Base-by-base conservation (phyloP, 2,329 filamentous ascomycete genomes). In the Byssothecium circinans region DNA sequence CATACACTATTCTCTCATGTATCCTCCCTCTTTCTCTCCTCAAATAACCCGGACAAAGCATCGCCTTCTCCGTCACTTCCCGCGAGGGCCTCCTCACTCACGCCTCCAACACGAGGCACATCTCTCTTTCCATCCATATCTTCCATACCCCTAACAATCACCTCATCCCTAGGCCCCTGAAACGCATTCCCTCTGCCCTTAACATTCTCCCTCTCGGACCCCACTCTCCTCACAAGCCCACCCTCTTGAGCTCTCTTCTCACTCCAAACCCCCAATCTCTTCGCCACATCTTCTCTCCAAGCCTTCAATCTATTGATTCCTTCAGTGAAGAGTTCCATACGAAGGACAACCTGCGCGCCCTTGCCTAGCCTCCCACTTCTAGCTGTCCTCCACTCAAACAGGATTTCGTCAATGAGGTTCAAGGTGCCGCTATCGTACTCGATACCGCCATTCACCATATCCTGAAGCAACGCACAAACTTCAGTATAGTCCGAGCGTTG, bases 371-470 rank as follows among this genome's bases (percentile, higher is more conserved):
- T 34, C 0, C 70, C 70, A 4, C 47, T 46, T 7, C 43, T 39
- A 6, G 62, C 65, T 22, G 56, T 44, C 1, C 56, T 35, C 25
- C 54, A 55, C 39, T 71, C 61, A 8, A 49, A 45, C 8, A 70
- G 50, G 5, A 77, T 70, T 2, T 47, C 43, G 12, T 71, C 60
- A 0, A 79, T 53, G 4, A 78, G 38, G 2, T 56, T 49, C 11
- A 75, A 62, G 0, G 81, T 83, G 18, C 68, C 67, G 10, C 58
- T 52, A 55, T 87, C 79, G 49, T 81, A 82, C 39, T 78, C 78
- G 4, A 88, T 72, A 0, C 85, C 85, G 1, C 80, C 78, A 27
- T 79, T 74, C 33, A 80, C 78, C 86, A 89, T 88, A 70, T 89
- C 85, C 34, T 79, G 74, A 4, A 89, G 70, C 1, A 86, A 65